Conservation (phyloP, 1,139 yeast genomes). For the Nakaseomyces delphensis region DNA sequence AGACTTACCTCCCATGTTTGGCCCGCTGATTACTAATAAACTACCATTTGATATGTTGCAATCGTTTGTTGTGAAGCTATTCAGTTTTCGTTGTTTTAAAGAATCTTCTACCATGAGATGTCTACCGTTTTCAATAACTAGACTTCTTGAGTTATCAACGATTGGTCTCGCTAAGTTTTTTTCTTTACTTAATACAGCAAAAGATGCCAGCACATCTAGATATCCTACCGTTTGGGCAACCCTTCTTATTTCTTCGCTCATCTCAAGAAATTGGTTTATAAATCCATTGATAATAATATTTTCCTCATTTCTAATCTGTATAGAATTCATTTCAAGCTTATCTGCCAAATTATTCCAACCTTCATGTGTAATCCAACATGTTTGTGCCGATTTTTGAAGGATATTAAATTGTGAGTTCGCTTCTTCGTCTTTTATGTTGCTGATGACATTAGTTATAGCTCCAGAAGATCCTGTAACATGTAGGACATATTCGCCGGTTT, state of each 20-base stretch:
- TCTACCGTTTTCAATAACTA: conserved; percentile 55
- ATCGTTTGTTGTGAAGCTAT: conserved; percentile 58
- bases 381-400: conserved; percentile 28
- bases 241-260: conserved; percentile 27
- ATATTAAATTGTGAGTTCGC: conserved; percentile 11
- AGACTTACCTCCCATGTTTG: conserved; percentile 97
- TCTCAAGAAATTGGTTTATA: conserved; percentile 26
- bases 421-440: conserved; percentile 10
- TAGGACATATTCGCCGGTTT: conserved; percentile 24
- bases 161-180: conserved; percentile 56
- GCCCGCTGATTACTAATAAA: conserved; percentile 81
- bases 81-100: conserved; percentile 34
- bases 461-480: conserved; percentile 20
- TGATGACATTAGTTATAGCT: conserved; percentile 14
- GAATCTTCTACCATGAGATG: conserved; percentile 88
- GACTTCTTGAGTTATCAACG: conserved; percentile 40
- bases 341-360: conserved; percentile 35
- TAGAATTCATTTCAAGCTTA: conserved; percentile 21
- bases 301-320: conserved; percentile 30
- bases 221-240: conserved; percentile 44
- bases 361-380: conserved; percentile 30
- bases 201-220: conserved; percentile 65
- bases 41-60: conserved; percentile 37
- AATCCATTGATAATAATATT: conserved; percentile 23
- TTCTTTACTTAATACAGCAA: conserved; percentile 62